Conservation (phyloP, 2,329 filamentous ascomycete species). For the Xylariaceae sp. region DNA sequence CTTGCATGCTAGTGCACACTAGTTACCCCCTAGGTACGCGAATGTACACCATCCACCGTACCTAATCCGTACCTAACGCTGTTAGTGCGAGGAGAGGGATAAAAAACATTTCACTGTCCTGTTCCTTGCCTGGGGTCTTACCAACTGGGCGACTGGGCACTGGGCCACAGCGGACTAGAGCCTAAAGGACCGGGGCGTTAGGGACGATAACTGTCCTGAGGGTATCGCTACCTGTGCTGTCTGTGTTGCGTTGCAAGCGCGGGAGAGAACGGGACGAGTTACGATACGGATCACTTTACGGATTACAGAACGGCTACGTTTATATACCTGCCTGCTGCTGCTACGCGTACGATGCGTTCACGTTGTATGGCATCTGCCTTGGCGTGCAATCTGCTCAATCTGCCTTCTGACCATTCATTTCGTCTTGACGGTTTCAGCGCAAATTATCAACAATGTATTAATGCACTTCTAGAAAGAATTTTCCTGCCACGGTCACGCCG, state of each 20-base stretch:
- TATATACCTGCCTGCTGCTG: too few species aligned
- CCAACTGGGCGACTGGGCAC: too few species aligned
- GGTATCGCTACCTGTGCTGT: too few species aligned
- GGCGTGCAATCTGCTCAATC: background rate
- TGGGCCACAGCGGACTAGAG: too few species aligned
- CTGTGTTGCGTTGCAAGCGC: too few species aligned
- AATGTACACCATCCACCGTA: background rate
- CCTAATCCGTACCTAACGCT: background rate
- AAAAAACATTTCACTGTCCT: background rate
- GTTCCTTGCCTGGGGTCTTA: background rate
- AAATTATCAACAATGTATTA: background rate
- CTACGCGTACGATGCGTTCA: too few species aligned
- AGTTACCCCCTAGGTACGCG: background rate
- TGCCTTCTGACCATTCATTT: background rate
- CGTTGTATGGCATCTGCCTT: background rate
- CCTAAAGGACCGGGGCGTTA: too few species aligned
- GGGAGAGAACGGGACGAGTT: too few species aligned
- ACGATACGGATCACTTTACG: too few species aligned
- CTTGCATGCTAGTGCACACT: slow-evolving; percentile 1
- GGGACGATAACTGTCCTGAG: too few species aligned
- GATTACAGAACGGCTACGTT: too few species aligned
- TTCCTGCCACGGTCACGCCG: background rate
- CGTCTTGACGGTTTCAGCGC: background rate
- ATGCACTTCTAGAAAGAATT: background rate
- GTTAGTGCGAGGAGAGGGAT: background rate